Base-by-base conservation (phyloP, 306 rosid species). In the Nissolia schottii region DNA sequence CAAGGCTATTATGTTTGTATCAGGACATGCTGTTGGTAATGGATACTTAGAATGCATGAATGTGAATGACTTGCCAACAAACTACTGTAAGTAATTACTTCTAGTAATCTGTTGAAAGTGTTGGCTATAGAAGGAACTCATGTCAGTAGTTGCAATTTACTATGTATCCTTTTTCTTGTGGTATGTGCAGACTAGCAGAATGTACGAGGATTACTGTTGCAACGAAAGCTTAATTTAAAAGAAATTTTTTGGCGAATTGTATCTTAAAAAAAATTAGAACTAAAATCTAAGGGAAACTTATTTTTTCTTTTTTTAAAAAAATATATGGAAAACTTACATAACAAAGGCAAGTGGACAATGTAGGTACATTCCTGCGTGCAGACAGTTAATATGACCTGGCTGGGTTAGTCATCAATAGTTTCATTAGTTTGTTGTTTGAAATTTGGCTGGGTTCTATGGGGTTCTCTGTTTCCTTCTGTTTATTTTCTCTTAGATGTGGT, bases 61-160 rank as follows among this genome's bases (percentile, higher is more conserved):
- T 62, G 77, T 86, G 75, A 86, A 79, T 77, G 97, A 94, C 80
- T 79, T 90, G 85, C 96, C 95, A 18, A 60, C 83, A 23, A 88
- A 81, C 68, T 91, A 87, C 73, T 76, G 99, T 94, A 87, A 89
- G 99, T 85, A 54, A 24, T 82, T 78, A 64, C 58, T 77, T 75
- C 48, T 46, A 22, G 50, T 23, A 49, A 46, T 63, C 24, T 58
- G 6, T 62, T 22, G 40, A 38, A 63, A 32, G 32, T 50, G 75
- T 78, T 37, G 41, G 75, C 50, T 59, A 59, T 49, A 28, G 66
- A 66, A 50, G 31, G 79, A 66, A 59, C 31, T 49, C 24, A 9
- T 18, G 13, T 20, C 55, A 69, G 38, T 37, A 22, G 24, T 28
- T 70, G 49, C 58, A 14, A 53, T 50, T 28, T 37, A 55, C 37